Evolutionary conservation across 495 filamentous ascomycete species (phyloP), one percentile per base, ranked within the genome.

Genomic region (Antarctomyces pellizariae): DNA sequence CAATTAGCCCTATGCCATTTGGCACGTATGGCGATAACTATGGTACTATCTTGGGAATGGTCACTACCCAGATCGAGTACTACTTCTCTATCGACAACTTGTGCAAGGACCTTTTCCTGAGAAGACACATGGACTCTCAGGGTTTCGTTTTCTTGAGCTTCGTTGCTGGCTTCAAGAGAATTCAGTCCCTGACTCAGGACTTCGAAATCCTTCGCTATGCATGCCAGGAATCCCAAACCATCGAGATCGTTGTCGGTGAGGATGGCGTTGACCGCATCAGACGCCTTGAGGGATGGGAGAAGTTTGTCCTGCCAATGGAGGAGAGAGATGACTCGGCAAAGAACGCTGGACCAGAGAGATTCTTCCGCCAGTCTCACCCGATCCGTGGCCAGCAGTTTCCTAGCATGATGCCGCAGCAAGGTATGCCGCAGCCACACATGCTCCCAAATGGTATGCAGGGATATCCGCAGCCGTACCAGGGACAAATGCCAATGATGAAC

Each of bases 1-100:
- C 69, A 3, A 68, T 77, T 59, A 66, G 52, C 26, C 62, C 67
- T n/a, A 38, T 64, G 17, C 68, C 68, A 2, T 82, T 61, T 35
- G 59, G 56, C 36, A 49, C 57, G 13, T 71, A 61, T 35, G 45
- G 64, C 41, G 67, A 67, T 31, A 55, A 54, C 6, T 59, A 52
- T 30, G n/a, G n/a, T n/a, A 49, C 57, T 9, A 37, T 74, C 9
- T 52, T 71, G 29, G 37, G 36, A 25, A 59, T 66, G 54, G 59
- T 74, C 7, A 57, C 58, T 26, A 56, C 65, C 41, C 83, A 93
- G 47, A 51, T 93, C 49, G 76, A 89, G 38, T 95, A 95, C 50
- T 97, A 95, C 47, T 86, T 97, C 51, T 95, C 83, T 0, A 61
- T 91, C 5, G 80, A 95, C 36, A 95, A 95, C 45, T 64, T 93